phyloP scores from a whole-genome alignment of 129 eudicot genomes.

The Cynara cardunculus region DNA sequence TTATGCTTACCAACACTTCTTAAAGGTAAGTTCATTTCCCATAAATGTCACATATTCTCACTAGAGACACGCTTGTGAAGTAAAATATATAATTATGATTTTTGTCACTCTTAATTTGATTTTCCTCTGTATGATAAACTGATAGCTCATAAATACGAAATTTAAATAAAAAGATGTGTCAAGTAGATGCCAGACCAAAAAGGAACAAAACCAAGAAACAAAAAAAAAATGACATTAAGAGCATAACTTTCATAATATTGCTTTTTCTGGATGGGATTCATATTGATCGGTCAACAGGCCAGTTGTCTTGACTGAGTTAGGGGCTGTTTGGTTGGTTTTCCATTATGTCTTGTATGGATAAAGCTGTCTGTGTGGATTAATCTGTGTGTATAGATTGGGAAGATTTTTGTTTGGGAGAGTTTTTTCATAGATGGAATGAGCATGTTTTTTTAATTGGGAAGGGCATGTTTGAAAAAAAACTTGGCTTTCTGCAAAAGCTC shows the following conservation, averaged over 20 bases:
- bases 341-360: too few species aligned
- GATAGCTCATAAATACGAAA: conserved; percentile 6
- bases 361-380: too few species aligned
- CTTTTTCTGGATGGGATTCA: conserved; percentile 23
- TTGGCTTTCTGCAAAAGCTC: too few species aligned
- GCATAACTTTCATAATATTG: conserved; percentile 13
- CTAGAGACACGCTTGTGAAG: conserved; percentile 1
- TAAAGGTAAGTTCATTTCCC: neutral
- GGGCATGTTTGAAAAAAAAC: too few species aligned
- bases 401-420: too few species aligned
- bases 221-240: conserved; percentile 2
- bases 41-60: neutral
- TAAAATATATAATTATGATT: conserved; percentile 1
- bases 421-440: too few species aligned
- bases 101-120: neutral
- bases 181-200: conserved; percentile 16
- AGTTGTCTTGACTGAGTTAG: conserved; percentile 17
- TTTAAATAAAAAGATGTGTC: conserved; percentile 16
- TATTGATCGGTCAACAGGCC: conserved; percentile 15
- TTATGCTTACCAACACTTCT: neutral
- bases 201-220: conserved; percentile 19
- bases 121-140: conserved; percentile 8
- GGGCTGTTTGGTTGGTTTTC: too few species aligned
- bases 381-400: too few species aligned
- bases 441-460: too few species aligned